These are phyloP conservation scores for Ustilago shanxiensis DNA, from an alignment of 1,284 basidiomycete genomes.

Conservation along the genomic window DNA sequence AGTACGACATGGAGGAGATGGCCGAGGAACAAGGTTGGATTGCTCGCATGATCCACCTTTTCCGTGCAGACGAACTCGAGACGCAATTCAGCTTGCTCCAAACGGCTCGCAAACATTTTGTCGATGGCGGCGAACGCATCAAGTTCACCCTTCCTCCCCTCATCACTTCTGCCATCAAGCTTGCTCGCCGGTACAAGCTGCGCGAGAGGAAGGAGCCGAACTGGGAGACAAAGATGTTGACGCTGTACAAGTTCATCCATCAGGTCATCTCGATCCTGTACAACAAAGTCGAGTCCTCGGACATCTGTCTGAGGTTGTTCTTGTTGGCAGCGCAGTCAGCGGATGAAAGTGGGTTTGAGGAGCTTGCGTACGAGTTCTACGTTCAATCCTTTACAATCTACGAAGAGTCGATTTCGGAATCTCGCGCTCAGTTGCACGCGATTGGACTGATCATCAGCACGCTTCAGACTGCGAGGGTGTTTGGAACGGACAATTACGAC, in stretches of 20 bases:
- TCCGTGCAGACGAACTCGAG: slow-evolving; percentile 64
- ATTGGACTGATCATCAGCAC: slow-evolving; percentile 66
- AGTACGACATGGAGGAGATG: slow-evolving; percentile 66
- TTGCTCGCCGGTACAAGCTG: slow-evolving; percentile 67
- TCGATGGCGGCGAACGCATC: slow-evolving; percentile 66
- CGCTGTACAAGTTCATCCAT: slow-evolving; percentile 68
- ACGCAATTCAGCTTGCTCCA: slow-evolving; percentile 66
- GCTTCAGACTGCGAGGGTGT: slow-evolving; percentile 63
- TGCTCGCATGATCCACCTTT: slow-evolving; percentile 67
- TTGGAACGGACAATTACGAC: slow-evolving; percentile 67
- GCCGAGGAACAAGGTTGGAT: slow-evolving; percentile 68
- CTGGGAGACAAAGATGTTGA: slow-evolving; percentile 66
- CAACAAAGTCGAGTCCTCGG: slow-evolving; percentile 67
- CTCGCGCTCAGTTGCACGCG: slow-evolving; percentile 66
- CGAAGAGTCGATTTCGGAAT: slow-evolving; percentile 69
- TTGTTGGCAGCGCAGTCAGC: slow-evolving; percentile 66
- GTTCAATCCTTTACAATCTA: slow-evolving; percentile 69
- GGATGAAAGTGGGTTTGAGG: slow-evolving; percentile 67
- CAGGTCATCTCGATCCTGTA: slow-evolving; percentile 68
- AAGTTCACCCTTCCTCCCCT: slow-evolving; percentile 66
- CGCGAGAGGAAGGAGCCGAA: slow-evolving; percentile 52
- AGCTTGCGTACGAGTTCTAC: slow-evolving; percentile 68
- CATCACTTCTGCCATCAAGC: slow-evolving; percentile 61
- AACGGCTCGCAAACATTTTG: slow-evolving; percentile 65
- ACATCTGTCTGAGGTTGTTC: slow-evolving; percentile 64